These are phyloP conservation scores for Auriscalpium orientale DNA, from an alignment of 768 basidiomycete genomes.

Conservation along the genomic window DNA sequence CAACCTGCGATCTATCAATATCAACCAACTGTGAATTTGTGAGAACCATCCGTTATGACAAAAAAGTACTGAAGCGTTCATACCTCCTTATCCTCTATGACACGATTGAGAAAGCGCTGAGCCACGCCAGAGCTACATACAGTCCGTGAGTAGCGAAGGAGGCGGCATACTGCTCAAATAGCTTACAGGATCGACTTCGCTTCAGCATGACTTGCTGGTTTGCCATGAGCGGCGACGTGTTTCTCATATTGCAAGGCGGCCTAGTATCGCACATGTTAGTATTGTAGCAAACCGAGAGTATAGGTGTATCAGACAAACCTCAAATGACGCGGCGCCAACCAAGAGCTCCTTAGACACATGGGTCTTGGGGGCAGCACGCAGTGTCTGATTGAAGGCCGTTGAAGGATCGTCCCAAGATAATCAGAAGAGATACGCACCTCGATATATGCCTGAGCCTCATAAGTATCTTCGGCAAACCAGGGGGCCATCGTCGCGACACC, in stretches of 20 bases:
- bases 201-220: constrained; percentile 39
- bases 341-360: constrained; percentile 58
- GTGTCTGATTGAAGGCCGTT: too few relatives aligned
- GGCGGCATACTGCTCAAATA: neutral
- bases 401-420: too few relatives aligned
- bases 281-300: neutral
- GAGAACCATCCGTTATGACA: too few relatives aligned
- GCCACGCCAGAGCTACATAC: constrained; percentile 42
- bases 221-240: constrained; percentile 42
- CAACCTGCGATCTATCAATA: constrained; percentile 36
- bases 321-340: constrained; percentile 61
- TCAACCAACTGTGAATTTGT: constrained; percentile 31
- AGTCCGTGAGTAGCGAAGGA: constrained; percentile 1
- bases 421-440: too few relatives aligned
- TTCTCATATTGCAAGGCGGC: constrained; percentile 59
- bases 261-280: constrained; percentile 23
- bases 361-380: constrained; percentile 42
- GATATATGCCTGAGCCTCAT: too few relatives aligned
- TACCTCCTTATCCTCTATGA: constrained; percentile 53
- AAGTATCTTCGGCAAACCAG: too few relatives aligned
- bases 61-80: constrained; percentile 6
- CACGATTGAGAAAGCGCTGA: constrained; percentile 45
- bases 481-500: too few relatives aligned
- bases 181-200: constrained; percentile 49
- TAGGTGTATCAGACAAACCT: constrained; percentile 27